Evolutionary conservation across 1,139 yeast species (phyloP).

Genomic region (Taphrina betulina): DNA sequence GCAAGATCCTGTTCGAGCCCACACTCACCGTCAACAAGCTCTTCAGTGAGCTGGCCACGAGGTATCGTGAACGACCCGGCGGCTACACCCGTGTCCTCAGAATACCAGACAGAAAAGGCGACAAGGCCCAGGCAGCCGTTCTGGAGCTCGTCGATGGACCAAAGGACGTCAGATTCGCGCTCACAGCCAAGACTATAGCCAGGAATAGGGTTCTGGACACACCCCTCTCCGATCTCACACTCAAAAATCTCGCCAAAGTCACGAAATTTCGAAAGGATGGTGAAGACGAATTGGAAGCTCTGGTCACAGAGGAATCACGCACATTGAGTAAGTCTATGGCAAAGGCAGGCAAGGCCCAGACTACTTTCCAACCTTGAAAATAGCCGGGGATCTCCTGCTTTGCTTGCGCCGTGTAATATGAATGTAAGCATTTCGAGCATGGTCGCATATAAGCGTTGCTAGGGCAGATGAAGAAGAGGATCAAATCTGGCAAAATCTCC

Average conservation of each 20-base stretch:
- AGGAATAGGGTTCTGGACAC: constrained; percentile 64
- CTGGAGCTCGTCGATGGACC: constrained; percentile 82
- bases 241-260: constrained; percentile 56
- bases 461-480: too few relatives aligned
- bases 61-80: constrained; percentile 64
- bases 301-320: constrained; percentile 11
- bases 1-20: constrained; percentile 47
- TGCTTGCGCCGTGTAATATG: too few relatives aligned
- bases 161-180: constrained; percentile 73
- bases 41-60: constrained; percentile 59
- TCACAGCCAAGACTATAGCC: constrained; percentile 76
- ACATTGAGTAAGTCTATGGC: constrained; percentile 11
- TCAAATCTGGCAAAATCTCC: too few relatives aligned
- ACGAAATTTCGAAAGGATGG: constrained; percentile 45
- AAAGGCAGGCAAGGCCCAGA: too few relatives aligned
- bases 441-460: too few relatives aligned
- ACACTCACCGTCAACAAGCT: constrained; percentile 58
- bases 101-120: constrained; percentile 84
- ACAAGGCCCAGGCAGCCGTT: constrained; percentile 86
- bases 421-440: too few relatives aligned
- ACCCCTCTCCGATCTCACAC: constrained; percentile 34
- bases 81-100: constrained; percentile 86
- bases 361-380: too few relatives aligned
- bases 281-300: constrained; percentile 7
- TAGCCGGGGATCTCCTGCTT: too few relatives aligned